Evolutionary conservation across 2,329 filamentous ascomycete species (phyloP).

Genomic region (Pleurostoma richardsiae): DNA sequence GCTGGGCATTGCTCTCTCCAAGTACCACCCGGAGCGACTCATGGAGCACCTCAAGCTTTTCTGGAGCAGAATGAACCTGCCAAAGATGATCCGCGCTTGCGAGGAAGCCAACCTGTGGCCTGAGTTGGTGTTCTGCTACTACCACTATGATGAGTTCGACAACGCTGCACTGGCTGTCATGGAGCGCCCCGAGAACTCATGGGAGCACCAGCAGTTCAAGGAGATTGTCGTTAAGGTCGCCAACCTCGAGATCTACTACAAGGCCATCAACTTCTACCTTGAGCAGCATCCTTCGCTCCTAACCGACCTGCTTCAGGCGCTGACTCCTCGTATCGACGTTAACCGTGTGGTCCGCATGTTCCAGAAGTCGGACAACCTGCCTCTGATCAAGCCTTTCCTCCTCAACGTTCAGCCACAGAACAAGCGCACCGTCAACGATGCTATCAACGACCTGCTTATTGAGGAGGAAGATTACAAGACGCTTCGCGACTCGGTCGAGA

Average conservation of each 20-base stretch:
- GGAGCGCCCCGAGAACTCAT: conserved; percentile 93
- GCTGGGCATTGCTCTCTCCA: conserved; percentile 84
- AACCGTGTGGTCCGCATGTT: conserved; percentile 99
- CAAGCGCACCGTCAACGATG: conserved; percentile 96
- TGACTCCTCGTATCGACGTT: conserved; percentile 93
- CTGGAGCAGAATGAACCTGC: conserved; percentile 97
- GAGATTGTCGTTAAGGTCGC: conserved; percentile 97
- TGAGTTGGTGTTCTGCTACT: conserved; percentile 95
- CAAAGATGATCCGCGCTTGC: conserved; percentile 89
- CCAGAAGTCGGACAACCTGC: conserved; percentile 95
- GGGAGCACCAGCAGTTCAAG: conserved; percentile 99
- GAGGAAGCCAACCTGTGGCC: conserved; percentile 97
- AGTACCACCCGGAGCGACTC: conserved; percentile 89
- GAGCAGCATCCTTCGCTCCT: conserved; percentile 93
- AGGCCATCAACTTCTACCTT: conserved; percentile 92
- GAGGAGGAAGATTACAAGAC: conserved; percentile 99
- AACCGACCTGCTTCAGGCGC: conserved; percentile 87
- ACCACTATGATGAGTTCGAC: conserved; percentile 97
- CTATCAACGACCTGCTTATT: conserved; percentile 95
- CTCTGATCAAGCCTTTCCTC: conserved; percentile 97
- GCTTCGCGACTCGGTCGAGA: conserved; percentile 92
- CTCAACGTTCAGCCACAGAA: conserved; percentile 95
- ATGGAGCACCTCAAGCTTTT: conserved; percentile 99
- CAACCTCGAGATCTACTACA: conserved; percentile 98
- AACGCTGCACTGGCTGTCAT: conserved; percentile 97